Evolutionary conservation across 1,139 yeast genomes (phyloP).

Genomic region (Torulaspora globosa): DNA sequence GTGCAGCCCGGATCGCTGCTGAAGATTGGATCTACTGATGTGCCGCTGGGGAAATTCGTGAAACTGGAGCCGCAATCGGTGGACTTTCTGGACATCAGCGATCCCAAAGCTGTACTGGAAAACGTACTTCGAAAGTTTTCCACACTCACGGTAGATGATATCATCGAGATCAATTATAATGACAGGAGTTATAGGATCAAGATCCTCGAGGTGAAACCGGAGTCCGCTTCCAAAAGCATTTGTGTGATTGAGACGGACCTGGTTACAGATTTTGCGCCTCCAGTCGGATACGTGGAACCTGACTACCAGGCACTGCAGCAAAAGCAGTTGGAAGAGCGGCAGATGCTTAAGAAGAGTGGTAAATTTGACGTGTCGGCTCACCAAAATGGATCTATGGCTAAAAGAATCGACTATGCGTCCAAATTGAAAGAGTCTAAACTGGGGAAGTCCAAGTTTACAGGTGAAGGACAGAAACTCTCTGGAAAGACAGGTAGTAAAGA

Average conservation of each 20-base stretch:
- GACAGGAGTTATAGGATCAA: conserved; percentile 73
- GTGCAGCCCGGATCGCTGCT: conserved; percentile 76
- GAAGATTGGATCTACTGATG: conserved; percentile 69
- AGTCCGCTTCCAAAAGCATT: conserved; percentile 56
- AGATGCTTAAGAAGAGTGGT: conserved; percentile 17
- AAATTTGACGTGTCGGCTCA: conserved; percentile 38
- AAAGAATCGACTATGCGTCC: conserved; percentile 63
- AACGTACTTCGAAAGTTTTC: conserved; percentile 86
- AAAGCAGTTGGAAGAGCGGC: conserved; percentile 20
- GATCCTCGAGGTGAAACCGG: conserved; percentile 86
- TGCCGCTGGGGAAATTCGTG: conserved; percentile 83
- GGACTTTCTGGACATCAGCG: conserved; percentile 87
- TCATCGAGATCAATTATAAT: conserved; percentile 82
- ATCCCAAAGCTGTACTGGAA: conserved; percentile 95
- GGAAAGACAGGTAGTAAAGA: conserved; percentile 46
- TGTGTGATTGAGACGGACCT: conserved; percentile 97
- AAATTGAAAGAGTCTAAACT: conserved; percentile 45
- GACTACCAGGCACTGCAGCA: conserved; percentile 42
- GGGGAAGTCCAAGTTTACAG: conserved; percentile 44
- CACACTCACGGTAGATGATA: conserved; percentile 78
- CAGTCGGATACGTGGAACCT: conserved; percentile 96
- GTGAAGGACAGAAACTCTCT: conserved; percentile 69
- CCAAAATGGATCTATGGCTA: conserved; percentile 72
- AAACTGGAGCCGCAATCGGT: conserved; percentile 93
- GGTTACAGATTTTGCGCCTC: conserved; percentile 97